Evolutionary conservation across 495 filamentous ascomycete species (phyloP).

Genomic region (Terfezia claveryi): DNA sequence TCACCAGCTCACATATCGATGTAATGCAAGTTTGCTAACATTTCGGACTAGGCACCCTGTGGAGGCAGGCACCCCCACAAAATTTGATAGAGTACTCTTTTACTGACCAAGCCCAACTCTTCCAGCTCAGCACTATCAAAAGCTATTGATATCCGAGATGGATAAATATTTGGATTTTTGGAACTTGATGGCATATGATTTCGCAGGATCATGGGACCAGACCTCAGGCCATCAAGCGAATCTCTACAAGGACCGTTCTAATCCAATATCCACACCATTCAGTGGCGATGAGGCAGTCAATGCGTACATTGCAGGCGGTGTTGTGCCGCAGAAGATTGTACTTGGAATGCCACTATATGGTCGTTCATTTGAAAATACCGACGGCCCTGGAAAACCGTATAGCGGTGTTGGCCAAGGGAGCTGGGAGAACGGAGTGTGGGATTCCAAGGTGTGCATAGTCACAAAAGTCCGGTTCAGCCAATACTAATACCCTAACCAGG

Average conservation of each 20-base stretch:
- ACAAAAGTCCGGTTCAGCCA: neutral
- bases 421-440: constrained; percentile 61
- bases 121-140: constrained; percentile 40
- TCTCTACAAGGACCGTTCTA: constrained; percentile 31
- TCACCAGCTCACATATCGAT: neutral
- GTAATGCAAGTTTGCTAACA: too few relatives aligned
- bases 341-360: constrained; percentile 78
- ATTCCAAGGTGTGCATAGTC: constrained; percentile 33
- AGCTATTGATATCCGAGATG: constrained; percentile 46
- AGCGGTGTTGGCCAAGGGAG: constrained; percentile 41
- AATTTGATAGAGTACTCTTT: neutral
- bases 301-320: constrained; percentile 42
- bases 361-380: constrained; percentile 49
- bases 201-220: constrained; percentile 46
- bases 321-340: constrained; percentile 46
- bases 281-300: constrained; percentile 42
- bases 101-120: too few relatives aligned
- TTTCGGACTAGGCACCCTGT: neutral
- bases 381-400: constrained; percentile 46
- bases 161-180: constrained; percentile 60
- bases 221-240: constrained; percentile 56
- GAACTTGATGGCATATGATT: constrained; percentile 70
- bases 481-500: neutral
- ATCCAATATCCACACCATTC: constrained; percentile 42
- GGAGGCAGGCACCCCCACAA: neutral